Evolutionary conservation across 2,329 filamentous ascomycete genomes (phyloP).

Genomic region (Simplicillium sp.): DNA sequence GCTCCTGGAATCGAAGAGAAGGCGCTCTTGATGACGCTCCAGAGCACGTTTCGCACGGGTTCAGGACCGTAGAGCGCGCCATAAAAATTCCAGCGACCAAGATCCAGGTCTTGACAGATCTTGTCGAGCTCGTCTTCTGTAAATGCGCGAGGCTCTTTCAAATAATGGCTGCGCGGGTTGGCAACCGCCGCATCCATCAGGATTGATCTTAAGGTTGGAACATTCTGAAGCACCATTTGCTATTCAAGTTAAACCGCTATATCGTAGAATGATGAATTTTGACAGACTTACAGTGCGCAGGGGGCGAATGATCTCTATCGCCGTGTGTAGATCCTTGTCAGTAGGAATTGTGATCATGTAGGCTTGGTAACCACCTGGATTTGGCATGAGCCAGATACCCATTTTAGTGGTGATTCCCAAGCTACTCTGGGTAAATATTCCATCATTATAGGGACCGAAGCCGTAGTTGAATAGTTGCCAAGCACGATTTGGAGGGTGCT

Average conservation of each 20-base stretch:
- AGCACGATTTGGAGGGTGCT: conserved; percentile 14
- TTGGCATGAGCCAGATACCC: conserved; percentile 33
- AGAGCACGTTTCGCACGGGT: conserved; percentile 14
- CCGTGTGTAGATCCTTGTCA: conserved; percentile 22
- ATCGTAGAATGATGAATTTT: too few relatives aligned
- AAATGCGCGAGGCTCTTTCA: conserved; percentile 14
- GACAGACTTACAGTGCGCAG: conserved; percentile 1
- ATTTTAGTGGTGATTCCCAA: conserved; percentile 46
- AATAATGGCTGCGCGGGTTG: conserved; percentile 18
- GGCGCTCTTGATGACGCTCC: conserved; percentile 20
- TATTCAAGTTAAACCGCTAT: conserved; percentile 9
- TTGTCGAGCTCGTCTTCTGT: conserved; percentile 26
- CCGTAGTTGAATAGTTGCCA: conserved; percentile 28
- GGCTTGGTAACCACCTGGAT: conserved; percentile 21
- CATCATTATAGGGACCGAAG: conserved; percentile 29
- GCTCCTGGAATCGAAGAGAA: conserved; percentile 22
- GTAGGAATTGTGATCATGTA: conserved; percentile 28
- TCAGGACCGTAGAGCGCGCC: conserved; percentile 25
- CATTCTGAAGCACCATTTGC: conserved; percentile 30
- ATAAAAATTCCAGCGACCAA: conserved; percentile 37
- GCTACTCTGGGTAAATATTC: conserved; percentile 41
- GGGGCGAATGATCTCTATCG: conserved; percentile 26
- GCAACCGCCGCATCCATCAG: conserved; percentile 29
- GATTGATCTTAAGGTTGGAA: conserved; percentile 32
- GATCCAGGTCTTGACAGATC: conserved; percentile 25